These are phyloP conservation scores for Phytophthora sansomeana DNA, from an alignment of 352 stramenopile genomes.

Conservation along the genomic window DNA sequence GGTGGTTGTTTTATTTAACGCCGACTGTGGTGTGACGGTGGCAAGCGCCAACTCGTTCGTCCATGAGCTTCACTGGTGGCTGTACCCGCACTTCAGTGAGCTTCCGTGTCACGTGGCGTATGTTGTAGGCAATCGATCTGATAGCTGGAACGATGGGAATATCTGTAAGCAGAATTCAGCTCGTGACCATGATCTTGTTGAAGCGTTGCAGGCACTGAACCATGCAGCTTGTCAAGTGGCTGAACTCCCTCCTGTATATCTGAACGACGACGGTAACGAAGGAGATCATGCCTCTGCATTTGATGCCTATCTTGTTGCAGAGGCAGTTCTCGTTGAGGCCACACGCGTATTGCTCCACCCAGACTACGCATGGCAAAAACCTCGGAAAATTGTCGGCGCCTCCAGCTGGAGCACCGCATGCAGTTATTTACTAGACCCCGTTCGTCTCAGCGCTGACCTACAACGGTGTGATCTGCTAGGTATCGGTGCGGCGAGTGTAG, in stretches of 20 bases:
- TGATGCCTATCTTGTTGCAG: slow-evolving; percentile 64
- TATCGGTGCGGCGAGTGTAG: slow-evolving; percentile 3
- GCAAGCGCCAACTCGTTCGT: slow-evolving; percentile 40
- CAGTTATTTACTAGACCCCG: slow-evolving; percentile 45
- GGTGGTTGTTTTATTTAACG: slow-evolving; percentile 40
- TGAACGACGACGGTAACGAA: slow-evolving; percentile 14
- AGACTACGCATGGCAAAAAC: slow-evolving; percentile 44
- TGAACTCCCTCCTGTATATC: slow-evolving; percentile 14
- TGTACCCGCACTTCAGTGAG: slow-evolving; percentile 36
- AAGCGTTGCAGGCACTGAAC: slow-evolving; percentile 31
- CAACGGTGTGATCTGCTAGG: slow-evolving; percentile 10
- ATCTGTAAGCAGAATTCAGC: background rate
- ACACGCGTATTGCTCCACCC: slow-evolving; percentile 53
- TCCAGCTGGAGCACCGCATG: slow-evolving; percentile 65
- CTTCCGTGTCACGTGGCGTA: slow-evolving; percentile 41
- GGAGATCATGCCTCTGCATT: slow-evolving; percentile 43
- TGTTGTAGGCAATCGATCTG: background rate
- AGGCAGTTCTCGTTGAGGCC: slow-evolving; percentile 66
- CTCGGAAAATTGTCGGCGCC: slow-evolving; percentile 58
- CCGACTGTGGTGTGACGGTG: slow-evolving; percentile 42
- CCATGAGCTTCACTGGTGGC: slow-evolving; percentile 34
- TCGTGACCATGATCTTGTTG: slow-evolving; percentile 40
- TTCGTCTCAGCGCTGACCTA: slow-evolving; percentile 34
- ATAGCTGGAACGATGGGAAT: background rate
- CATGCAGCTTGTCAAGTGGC: slow-evolving; percentile 25